phyloP scores from a whole-genome alignment of 306 rosid genomes.

The Heteromeles arbutifolia region DNA sequence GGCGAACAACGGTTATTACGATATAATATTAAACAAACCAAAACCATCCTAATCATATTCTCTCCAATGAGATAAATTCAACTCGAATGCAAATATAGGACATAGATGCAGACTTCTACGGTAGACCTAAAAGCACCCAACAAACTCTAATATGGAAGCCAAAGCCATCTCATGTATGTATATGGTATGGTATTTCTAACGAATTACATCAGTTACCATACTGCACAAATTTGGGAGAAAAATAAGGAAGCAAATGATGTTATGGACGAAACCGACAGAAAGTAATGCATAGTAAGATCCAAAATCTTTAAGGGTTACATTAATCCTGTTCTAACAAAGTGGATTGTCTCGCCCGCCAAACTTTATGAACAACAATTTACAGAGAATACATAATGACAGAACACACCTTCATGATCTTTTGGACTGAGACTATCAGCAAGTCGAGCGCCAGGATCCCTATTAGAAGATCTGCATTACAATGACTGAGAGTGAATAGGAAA shows the following conservation, averaged over 20 bases:
- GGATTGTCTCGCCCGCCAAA: background rate
- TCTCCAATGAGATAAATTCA: background rate
- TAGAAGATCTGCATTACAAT: conserved; percentile 64
- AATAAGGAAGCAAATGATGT: background rate
- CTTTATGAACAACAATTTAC: background rate
- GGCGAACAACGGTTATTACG: conserved; percentile 45
- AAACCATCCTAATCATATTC: background rate
- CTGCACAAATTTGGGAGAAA: background rate
- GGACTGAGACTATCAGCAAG: conserved; percentile 67
- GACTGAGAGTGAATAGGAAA: background rate
- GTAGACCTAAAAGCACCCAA: background rate
- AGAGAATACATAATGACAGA: background rate
- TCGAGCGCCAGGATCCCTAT: conserved; percentile 76
- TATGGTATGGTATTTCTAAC: background rate
- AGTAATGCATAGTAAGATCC: background rate
- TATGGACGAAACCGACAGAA: background rate
- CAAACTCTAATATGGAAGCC: background rate
- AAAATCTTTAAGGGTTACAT: background rate
- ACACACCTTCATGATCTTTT: conserved; percentile 80
- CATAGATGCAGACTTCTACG: background rate
- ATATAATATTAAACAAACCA: background rate
- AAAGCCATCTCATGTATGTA: background rate
- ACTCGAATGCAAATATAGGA: background rate
- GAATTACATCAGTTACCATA: background rate
- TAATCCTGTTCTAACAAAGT: background rate